phyloP scores from a whole-genome alignment of 495 filamentous ascomycete genomes.

The Pyrenula massariospora region DNA sequence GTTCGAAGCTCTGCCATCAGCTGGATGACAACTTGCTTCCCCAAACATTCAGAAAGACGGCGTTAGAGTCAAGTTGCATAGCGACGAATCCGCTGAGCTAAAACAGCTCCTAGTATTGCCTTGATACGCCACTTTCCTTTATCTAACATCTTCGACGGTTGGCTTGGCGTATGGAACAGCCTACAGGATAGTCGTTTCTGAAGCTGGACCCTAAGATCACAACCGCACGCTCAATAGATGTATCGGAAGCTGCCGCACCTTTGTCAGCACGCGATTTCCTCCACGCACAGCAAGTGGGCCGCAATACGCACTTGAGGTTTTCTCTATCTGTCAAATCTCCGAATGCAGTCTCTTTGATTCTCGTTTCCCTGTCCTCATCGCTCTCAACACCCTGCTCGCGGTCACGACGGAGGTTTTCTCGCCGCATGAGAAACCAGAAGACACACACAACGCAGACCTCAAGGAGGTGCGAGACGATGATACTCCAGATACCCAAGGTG shows the following conservation, averaged over 20 bases:
- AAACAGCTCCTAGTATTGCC: too few species aligned
- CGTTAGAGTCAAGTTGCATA: too few species aligned
- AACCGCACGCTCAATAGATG: too few species aligned
- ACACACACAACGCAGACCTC: slow-evolving; percentile 34
- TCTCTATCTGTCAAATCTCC: slow-evolving; percentile 49
- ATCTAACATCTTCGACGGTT: too few species aligned
- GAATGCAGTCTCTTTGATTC: slow-evolving; percentile 44
- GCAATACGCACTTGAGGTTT: slow-evolving; percentile 40
- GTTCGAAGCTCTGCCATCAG: too few species aligned
- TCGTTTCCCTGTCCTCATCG: slow-evolving; percentile 11
- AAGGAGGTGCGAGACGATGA: slow-evolving; percentile 48
- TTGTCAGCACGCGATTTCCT: background rate
- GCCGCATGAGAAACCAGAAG: slow-evolving; percentile 35
- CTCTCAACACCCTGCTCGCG: slow-evolving; percentile 35
- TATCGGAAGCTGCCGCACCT: background rate
- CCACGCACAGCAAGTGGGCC: background rate
- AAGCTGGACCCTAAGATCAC: too few species aligned
- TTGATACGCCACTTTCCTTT: too few species aligned
- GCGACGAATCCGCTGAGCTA: too few species aligned
- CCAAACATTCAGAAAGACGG: too few species aligned
- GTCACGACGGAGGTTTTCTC: slow-evolving; percentile 47
- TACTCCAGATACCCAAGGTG: slow-evolving; percentile 46
- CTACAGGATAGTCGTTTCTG: too few species aligned
- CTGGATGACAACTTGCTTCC: too few species aligned
- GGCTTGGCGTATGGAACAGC: too few species aligned